phyloP scores from a whole-genome alignment of 164 flowering plant genomes.

The Euptelea pleiosperma region DNA sequence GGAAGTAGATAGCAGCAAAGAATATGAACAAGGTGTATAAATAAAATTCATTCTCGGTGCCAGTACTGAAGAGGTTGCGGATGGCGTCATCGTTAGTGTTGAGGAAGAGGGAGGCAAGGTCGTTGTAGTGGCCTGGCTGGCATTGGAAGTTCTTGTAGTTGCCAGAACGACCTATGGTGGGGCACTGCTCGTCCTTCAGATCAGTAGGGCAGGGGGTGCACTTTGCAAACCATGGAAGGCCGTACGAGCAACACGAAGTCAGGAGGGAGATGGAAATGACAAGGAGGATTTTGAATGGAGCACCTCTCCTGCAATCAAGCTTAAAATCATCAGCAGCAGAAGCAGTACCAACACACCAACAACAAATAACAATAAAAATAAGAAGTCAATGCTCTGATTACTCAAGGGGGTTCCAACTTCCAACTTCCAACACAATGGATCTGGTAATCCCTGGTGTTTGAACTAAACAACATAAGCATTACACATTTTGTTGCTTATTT shows the following conservation, averaged over 20 bases:
- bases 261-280: conserved; percentile 56
- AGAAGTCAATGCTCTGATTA: no score
- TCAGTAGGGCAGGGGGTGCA: conserved; percentile 76
- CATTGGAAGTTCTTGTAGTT: conserved; percentile 86
- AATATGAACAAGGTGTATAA: conserved; percentile 48
- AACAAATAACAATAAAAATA: background rate
- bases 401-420: no score
- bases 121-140: conserved; percentile 74
- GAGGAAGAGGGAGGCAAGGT: conserved; percentile 83
- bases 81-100: conserved; percentile 92
- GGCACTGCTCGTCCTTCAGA: conserved; percentile 52
- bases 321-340: conserved; percentile 7
- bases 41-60: conserved; percentile 47
- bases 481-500: conserved; percentile 1
- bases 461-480: no score
- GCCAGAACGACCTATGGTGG: conserved; percentile 67
- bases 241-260: conserved; percentile 72
- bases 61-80: conserved; percentile 62
- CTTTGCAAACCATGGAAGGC: conserved; percentile 77
- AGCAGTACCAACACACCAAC: no score
- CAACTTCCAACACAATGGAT: no score
- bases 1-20: conserved; percentile 56
- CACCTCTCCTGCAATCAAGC: conserved; percentile 62
- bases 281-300: conserved; percentile 52
- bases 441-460: no score